These are phyloP conservation scores for Fusarium coffeatum DNA, from an alignment of 2,329 filamentous ascomycete species.

Conservation along the genomic window DNA sequence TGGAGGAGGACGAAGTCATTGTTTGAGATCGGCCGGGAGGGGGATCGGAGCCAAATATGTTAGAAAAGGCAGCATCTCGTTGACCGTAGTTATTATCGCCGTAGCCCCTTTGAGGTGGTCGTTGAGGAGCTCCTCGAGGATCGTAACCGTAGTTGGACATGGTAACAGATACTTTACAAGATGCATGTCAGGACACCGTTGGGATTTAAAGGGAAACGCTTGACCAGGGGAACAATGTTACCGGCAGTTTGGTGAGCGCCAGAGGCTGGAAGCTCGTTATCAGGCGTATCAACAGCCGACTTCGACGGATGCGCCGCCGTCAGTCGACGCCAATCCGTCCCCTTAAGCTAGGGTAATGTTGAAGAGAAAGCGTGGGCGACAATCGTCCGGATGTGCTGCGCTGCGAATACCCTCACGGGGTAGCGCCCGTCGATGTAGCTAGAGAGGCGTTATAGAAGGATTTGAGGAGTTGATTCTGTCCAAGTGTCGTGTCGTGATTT, in stretches of 20 bases:
- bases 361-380: slow-evolving; percentile 27
- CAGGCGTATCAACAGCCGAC: slow-evolving; percentile 45
- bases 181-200: slow-evolving; percentile 25
- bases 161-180: slow-evolving; percentile 40
- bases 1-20: slow-evolving; percentile 86
- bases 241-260: slow-evolving; percentile 40
- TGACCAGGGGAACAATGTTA: slow-evolving; percentile 24
- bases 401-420: slow-evolving; percentile 31
- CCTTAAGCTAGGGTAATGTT: slow-evolving; percentile 36
- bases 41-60: slow-evolving; percentile 91
- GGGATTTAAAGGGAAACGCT: background rate
- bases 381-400: slow-evolving; percentile 23
- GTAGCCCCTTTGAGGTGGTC: slow-evolving; percentile 58
- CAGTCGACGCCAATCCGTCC: slow-evolving; percentile 47
- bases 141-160: slow-evolving; percentile 71
- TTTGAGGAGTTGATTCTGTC: slow-evolving; percentile 30
- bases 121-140: slow-evolving; percentile 60
- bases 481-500: slow-evolving; percentile 38
- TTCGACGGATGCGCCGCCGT: slow-evolving; percentile 51
- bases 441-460: slow-evolving; percentile 21
- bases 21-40: slow-evolving; percentile 92
- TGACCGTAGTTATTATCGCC: slow-evolving; percentile 67
- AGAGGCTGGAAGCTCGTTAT: slow-evolving; percentile 42
- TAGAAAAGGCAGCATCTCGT: slow-evolving; percentile 94
- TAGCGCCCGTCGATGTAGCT: slow-evolving; percentile 24